phyloP scores from a whole-genome alignment of 1,139 yeast species.

The Blastobotrys malaysiensis region DNA sequence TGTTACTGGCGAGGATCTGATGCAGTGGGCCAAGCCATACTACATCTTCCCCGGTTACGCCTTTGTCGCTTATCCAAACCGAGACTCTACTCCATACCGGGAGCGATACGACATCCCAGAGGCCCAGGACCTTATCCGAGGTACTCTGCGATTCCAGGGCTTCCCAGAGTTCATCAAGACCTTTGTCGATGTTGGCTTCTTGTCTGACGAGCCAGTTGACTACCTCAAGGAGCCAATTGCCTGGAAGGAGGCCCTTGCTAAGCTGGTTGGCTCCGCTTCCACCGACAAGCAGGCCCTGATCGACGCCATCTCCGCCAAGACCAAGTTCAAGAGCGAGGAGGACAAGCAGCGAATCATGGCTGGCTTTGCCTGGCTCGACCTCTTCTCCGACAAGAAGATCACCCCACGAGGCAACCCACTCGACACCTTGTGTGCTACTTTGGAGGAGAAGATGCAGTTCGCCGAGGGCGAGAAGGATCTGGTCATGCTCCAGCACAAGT shows the following conservation, averaged over 20 bases:
- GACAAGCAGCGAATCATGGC: slow-evolving; percentile 82
- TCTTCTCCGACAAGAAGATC: slow-evolving; percentile 69
- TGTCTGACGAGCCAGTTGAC: slow-evolving; percentile 66
- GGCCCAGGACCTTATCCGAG: slow-evolving; percentile 95
- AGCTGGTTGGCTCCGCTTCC: slow-evolving; percentile 69
- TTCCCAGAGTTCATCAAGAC: slow-evolving; percentile 98
- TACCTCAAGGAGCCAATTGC: slow-evolving; percentile 54
- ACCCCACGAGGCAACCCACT: slow-evolving; percentile 91
- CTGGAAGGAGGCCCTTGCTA: slow-evolving; percentile 86
- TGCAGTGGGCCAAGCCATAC: slow-evolving; percentile 94
- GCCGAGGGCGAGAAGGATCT: slow-evolving; percentile 93
- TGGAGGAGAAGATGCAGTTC: slow-evolving; percentile 94
- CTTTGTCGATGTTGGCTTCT: slow-evolving; percentile 87
- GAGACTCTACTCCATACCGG: slow-evolving; percentile 93
- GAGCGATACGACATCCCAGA: slow-evolving; percentile 92
- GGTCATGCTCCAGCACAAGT: slow-evolving; percentile 94
- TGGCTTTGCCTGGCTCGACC: slow-evolving; percentile 92
- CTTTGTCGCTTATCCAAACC: slow-evolving; percentile 92
- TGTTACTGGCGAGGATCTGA: slow-evolving; percentile 82
- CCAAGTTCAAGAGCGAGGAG: slow-evolving; percentile 72
- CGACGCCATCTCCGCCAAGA: slow-evolving; percentile 68
- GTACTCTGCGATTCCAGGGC: slow-evolving; percentile 96
- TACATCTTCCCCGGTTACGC: slow-evolving; percentile 94
- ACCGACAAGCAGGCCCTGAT: slow-evolving; percentile 65
- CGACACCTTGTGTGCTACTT: slow-evolving; percentile 93